Base-by-base conservation (phyloP, 2,329 filamentous ascomycete genomes). In the Pyricularia grisea region DNA sequence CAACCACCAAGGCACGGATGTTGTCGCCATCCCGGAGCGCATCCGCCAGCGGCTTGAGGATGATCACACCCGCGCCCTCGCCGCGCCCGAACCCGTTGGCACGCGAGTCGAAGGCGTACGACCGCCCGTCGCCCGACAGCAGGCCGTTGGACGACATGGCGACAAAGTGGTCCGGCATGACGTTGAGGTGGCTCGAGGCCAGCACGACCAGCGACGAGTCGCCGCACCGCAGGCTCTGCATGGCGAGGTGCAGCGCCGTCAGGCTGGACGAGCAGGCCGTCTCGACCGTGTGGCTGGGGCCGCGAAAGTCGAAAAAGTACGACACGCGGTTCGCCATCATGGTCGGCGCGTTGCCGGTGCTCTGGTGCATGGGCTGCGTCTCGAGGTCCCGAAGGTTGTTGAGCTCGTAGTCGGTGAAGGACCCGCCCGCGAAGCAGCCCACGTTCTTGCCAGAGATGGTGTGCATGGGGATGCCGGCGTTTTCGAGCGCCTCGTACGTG, bases 31-130 rank as follows among this genome's bases (percentile, higher is more conserved):
- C 71, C n/a, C 60, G 11, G 64, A 73, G 17, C 3, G 71, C 71
- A 1, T 61, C 83, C 70, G 85, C 82, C 23, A 78, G 76, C 1
- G 73, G 69, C 2, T 79, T 80, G 0, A 86, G 68, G 0, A 83
- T 68, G 0, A 85, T 60, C 4, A 76, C 72, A 1, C 72, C 78
- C 2, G 80, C 73, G 0, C 81, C 83, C 70, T 86, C 84, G 1
- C 80, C 83, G 12, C 81, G 76, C 0, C 75, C 79, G 70, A 84
- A 86, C 0, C 83, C 84, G 70, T 83, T 82, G 31, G 78, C 72
- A 11, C 75, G 77, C 0, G 79, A 76, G 27, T 78, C 74, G 61
- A 83, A 81, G 0, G 71, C 66, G 36, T 68, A 68, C n/a, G 42
- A 71, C 50, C 69, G 69, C 12, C 72, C 72, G 2, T 69, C 66